Evolutionary conservation across 2,329 filamentous ascomycete genomes (phyloP).

Genomic region (Madurella fahalii): DNA sequence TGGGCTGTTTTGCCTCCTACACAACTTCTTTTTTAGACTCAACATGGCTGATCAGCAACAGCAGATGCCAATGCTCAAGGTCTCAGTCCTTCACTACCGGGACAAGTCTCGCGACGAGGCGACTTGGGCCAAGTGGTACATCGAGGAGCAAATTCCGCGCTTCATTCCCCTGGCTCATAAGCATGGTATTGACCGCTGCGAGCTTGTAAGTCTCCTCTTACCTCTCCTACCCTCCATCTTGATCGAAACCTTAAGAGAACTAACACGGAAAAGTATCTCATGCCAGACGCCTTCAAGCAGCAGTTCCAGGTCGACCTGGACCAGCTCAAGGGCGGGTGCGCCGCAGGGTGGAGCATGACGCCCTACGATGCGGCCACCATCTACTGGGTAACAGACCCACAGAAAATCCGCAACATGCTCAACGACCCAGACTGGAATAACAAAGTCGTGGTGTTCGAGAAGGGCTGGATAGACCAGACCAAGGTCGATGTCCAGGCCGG

Average conservation of each 20-base stretch:
- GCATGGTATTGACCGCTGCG: not conserved
- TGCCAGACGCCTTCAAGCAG: not conserved
- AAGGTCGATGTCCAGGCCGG: conserved; percentile 1
- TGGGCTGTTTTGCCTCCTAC: not conserved
- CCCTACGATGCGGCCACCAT: not conserved
- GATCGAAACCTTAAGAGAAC: not conserved
- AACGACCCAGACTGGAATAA: conserved; percentile 2
- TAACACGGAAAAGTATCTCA: not conserved
- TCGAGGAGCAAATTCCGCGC: conserved; percentile 4
- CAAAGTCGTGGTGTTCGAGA: conserved; percentile 1
- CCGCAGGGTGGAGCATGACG: not conserved
- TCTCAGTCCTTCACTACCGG: conserved; percentile 1
- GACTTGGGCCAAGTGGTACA: not conserved
- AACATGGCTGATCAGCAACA: conserved; percentile 1
- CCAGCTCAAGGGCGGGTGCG: not conserved
- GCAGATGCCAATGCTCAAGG: not conserved
- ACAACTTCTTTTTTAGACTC: not conserved
- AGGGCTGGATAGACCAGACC: conserved; percentile 2
- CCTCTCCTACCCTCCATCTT: not conserved
- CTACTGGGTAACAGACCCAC: not conserved
- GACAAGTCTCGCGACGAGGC: not conserved
- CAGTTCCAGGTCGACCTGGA: conserved; percentile 1
- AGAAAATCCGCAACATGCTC: conserved; percentile 3
- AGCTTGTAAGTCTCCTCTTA: not conserved
- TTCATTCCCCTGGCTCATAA: conserved; percentile 1